phyloP scores from a whole-genome alignment of 257 asterid genomes.

The Solanum ossicruentum region DNA sequence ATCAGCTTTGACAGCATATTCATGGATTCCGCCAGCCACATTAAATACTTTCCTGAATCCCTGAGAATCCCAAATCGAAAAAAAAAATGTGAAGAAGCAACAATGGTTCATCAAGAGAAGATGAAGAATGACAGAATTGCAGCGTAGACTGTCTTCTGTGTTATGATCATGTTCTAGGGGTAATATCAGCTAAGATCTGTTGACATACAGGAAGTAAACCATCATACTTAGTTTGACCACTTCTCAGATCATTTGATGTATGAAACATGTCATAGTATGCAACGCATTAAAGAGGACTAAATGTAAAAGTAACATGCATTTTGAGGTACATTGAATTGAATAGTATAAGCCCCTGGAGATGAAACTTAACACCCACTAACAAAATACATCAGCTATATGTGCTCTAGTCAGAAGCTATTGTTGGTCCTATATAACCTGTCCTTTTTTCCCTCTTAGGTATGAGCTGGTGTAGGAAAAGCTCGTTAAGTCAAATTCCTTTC shows the following conservation, averaged over 20 bases:
- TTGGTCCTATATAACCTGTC: background rate
- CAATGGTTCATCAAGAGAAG: background rate
- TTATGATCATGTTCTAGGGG: background rate
- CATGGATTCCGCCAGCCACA: slow-evolving; percentile 85
- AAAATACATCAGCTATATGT: background rate
- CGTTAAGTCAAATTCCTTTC: background rate
- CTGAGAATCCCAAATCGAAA: slow-evolving; percentile 23
- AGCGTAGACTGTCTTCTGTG: background rate
- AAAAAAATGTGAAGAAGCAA: background rate
- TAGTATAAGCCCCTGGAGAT: background rate
- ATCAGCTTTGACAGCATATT: slow-evolving; percentile 69
- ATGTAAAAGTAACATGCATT: background rate
- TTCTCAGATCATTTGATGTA: background rate
- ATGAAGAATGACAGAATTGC: background rate
- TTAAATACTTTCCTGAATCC: slow-evolving; percentile 79
- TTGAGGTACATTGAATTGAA: background rate
- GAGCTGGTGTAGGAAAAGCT: background rate
- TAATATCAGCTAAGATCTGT: background rate
- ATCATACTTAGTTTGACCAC: background rate
- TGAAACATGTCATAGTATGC: background rate
- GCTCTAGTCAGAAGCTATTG: background rate
- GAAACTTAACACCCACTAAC: background rate
- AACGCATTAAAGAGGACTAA: background rate
- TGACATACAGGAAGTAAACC: background rate
- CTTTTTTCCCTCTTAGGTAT: background rate